Base-by-base conservation (phyloP, 768 basidiomycete genomes). In the Ramaria sp. region DNA sequence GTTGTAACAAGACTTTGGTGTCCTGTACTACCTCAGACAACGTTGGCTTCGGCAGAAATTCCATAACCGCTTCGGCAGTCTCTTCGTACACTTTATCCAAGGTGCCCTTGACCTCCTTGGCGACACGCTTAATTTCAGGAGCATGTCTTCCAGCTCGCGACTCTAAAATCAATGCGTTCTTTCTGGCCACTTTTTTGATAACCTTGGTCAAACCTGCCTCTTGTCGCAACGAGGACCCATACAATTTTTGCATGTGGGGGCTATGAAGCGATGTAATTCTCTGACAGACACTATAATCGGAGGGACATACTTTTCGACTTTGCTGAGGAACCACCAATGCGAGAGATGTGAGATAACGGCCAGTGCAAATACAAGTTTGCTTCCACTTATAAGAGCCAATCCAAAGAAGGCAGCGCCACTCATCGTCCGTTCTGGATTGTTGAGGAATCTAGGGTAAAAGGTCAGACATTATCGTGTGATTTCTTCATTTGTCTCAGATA, bases 191-290 rank as follows among this genome's bases (percentile, higher is more conserved):
- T 56, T 77, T 88, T 70, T 93, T 94, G 67, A 99, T 84, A n/a
- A 97, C 94, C 72, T 97, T 96, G 61, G 95, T 90, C 59, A 98
- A 88, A 50, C 96, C 96, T 1, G 94, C 95, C 56, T 98, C 95
- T 68, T 93, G 91, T 59, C 96, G 83, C 12, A 99, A 72, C 13
- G 87, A 83, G 63, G 94, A 82, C 2, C 96, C 95, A 66, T 99
- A 99, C 18, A 98, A 74, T 65, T 90, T 92, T 58, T 79, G 82
- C 96, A 98, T 98, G 69, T 98, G 96, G n/a, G 96, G 96, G 61
- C 95, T 98, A 52, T 43, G 0, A 15, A 55, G 24, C 13, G 36
- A 36, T 6, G 27, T 28, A 28, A 43, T 44, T 18, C 48, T 39
- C 49, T 28, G 22, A 13, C 38, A 25, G 50, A 34, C 1, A 13